phyloP scores from a whole-genome alignment of 805 yeast genomes.

The Saturnispora saitoi region DNA sequence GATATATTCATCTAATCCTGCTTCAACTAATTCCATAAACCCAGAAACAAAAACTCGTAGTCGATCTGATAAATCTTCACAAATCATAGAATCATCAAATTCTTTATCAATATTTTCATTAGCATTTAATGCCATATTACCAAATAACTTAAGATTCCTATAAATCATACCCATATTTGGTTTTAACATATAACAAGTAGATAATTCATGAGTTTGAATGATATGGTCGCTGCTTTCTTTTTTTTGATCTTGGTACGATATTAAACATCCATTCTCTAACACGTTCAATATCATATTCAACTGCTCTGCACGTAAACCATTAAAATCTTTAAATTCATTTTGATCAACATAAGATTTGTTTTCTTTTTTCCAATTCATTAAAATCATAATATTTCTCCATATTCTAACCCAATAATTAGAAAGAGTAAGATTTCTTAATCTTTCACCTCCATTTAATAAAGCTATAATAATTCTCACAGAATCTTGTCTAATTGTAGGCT shows the following conservation, averaged over 20 bases:
- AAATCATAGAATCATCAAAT: constrained; percentile 18
- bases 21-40: constrained; percentile 39
- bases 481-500: constrained; percentile 64
- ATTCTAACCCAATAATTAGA: constrained; percentile 58
- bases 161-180: constrained; percentile 29
- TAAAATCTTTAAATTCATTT: constrained; percentile 16
- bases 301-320: constrained; percentile 26
- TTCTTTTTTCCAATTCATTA: constrained; percentile 58
- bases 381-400: constrained; percentile 54
- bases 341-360: constrained; percentile 16
- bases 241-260: constrained; percentile 12
- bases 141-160: constrained; percentile 52
- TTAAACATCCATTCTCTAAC: constrained; percentile 20
- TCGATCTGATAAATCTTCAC: constrained; percentile 57
- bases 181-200: constrained; percentile 47
- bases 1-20: constrained; percentile 41
- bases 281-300: constrained; percentile 30
- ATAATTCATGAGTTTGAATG: constrained; percentile 36
- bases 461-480: constrained; percentile 60
- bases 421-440: constrained; percentile 38
- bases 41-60: constrained; percentile 44
- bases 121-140: constrained; percentile 15
- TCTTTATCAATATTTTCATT: background rate
- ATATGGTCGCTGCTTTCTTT: background rate
- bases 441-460: constrained; percentile 37